A percentile compares a stretch with the other conserved stretches of the same genome.
Evolutionary conservation across 1,284 basidiomycete species (phyloP).

Genomic region (Xerocomus minutiporus): DNA sequence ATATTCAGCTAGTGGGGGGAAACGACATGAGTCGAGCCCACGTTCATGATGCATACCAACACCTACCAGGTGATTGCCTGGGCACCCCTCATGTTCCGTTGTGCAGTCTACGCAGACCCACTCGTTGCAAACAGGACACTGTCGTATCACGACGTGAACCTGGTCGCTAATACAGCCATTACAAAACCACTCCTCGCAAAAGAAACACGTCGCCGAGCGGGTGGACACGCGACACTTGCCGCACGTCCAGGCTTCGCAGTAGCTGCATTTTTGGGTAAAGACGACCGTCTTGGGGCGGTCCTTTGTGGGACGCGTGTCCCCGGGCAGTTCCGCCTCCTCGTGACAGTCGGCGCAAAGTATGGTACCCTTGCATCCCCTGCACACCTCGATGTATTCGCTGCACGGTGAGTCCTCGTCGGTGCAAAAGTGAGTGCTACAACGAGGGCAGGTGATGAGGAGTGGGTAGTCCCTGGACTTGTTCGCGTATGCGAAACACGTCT

Average conservation of each 20-base stretch:
- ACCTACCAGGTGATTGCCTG: constrained; percentile 1
- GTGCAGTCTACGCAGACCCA: constrained; percentile 5
- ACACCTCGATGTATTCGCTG: background rate
- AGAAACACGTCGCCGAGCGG: background rate
- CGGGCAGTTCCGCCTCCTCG: constrained; percentile 15
- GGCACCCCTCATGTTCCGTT: background rate
- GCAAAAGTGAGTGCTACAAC: too few relatives aligned
- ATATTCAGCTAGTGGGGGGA: background rate
- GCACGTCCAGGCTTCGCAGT: constrained; percentile 4
- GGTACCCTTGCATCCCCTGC: constrained; percentile 9
- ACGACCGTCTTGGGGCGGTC: background rate
- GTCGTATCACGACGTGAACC: background rate
- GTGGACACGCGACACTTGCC: background rate
- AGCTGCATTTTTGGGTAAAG: background rate
- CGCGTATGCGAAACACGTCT: background rate
- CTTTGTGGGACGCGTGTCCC: background rate
- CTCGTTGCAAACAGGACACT: constrained; percentile 3
- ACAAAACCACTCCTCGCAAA: constrained; percentile 12
- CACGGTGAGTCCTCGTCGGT: background rate
- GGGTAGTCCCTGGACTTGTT: background rate
- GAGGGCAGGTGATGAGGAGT: too few relatives aligned
- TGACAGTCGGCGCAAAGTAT: constrained; percentile 8
- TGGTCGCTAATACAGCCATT: background rate
- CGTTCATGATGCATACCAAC: background rate
- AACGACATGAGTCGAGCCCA: background rate